A percentile compares a stretch with the other conserved stretches of the same genome.
Conservation (phyloP, 768 basidiomycete species). For the Suillus subalutaceus region DNA sequence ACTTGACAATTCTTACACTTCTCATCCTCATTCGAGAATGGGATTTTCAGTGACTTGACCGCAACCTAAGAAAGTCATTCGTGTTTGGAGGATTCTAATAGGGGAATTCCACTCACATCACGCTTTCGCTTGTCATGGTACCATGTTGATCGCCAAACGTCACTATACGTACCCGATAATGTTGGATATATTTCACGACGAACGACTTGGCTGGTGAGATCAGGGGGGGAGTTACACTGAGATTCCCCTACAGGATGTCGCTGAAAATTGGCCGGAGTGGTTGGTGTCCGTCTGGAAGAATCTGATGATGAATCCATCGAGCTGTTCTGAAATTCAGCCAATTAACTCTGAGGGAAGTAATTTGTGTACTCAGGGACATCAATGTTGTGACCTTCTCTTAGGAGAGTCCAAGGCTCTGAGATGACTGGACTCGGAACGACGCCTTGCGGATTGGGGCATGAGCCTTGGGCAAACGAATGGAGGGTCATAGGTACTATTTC, state of each 20-base stretch:
- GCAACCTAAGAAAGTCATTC: background rate
- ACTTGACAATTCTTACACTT: background rate
- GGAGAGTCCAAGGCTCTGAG: background rate
- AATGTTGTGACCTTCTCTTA: background rate
- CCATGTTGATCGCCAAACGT: constrained; percentile 1
- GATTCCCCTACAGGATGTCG: background rate
- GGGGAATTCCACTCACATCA: background rate
- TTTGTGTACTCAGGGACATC: background rate
- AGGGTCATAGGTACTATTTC: background rate
- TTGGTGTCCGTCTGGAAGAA: background rate
- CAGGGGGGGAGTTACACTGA: background rate
- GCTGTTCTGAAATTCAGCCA: background rate
- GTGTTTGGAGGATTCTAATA: background rate
- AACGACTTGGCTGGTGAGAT: background rate
- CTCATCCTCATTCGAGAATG: background rate
- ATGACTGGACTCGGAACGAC: background rate
- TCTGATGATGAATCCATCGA: background rate
- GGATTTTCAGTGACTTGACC: constrained; percentile 2
- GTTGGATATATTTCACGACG: background rate
- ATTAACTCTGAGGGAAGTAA: background rate
- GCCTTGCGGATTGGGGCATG: background rate
- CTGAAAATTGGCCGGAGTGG: background rate
- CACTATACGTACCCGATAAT: background rate
- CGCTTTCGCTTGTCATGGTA: background rate
- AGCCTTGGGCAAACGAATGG: background rate